Conservation (phyloP, 1,284 basidiomycete species). For the Trichosporon asahii region DNA sequence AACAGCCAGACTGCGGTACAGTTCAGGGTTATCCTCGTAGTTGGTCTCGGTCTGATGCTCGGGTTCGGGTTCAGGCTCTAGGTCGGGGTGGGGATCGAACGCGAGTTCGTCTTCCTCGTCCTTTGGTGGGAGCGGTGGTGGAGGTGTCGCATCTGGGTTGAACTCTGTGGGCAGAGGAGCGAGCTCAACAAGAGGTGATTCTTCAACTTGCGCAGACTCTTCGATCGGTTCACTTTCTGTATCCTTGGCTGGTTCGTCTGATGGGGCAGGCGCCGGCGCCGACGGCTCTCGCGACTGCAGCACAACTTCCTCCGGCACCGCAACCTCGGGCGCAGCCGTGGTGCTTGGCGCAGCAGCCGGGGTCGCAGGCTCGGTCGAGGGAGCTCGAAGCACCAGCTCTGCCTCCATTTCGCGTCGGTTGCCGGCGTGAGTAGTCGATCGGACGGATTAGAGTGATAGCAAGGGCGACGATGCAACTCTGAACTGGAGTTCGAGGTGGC, state of each 20-base stretch:
- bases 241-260: neutral
- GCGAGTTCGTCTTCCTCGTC: slow-evolving; percentile 21
- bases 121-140: slow-evolving; percentile 1
- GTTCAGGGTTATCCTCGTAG: neutral
- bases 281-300: neutral
- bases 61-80: neutral
- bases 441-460: neutral
- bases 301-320: neutral
- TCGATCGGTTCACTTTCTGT: neutral
- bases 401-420: slow-evolving; percentile 5
- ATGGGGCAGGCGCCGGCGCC: neutral
- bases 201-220: neutral
- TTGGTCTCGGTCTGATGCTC: neutral
- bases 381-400: neutral
- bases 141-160: slow-evolving; percentile 18
- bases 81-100: slow-evolving; percentile 9
- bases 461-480: neutral
- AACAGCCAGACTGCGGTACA: neutral
- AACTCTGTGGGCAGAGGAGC: slow-evolving; percentile 18
- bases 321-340: neutral
- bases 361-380: neutral
- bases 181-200: slow-evolving; percentile 10
- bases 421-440: neutral
- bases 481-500: neutral
- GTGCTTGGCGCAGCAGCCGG: neutral